Percentiles rank a stretch among this genome's conserved stretches.
These are phyloP conservation scores for Fusarium metavorans DNA, from an alignment of 2,329 filamentous ascomycete genomes.

Conservation along the genomic window DNA sequence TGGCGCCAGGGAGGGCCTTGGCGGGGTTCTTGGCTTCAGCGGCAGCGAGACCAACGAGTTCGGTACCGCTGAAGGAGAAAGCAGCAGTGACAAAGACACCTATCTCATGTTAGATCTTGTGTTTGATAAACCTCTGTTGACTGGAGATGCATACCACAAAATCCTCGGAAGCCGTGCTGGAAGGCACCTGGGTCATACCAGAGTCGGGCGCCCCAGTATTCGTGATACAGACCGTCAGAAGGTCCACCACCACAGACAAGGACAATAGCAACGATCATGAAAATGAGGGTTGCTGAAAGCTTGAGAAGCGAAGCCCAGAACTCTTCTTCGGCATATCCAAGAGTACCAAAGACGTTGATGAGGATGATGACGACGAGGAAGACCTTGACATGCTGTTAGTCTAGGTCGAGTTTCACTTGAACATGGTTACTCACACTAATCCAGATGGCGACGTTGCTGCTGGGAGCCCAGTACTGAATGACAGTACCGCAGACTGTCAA, in stretches of 20 bases:
- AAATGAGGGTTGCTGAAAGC: constrained; percentile 68
- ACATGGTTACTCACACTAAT: constrained; percentile 54
- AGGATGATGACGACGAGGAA: constrained; percentile 65
- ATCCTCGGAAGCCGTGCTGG: constrained; percentile 79
- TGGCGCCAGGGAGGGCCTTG: constrained; percentile 81
- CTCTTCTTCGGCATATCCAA: constrained; percentile 70
- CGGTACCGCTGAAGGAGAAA: constrained; percentile 79
- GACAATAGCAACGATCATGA: constrained; percentile 73
- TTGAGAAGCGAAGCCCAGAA: constrained; percentile 70
- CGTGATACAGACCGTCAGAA: constrained; percentile 54
- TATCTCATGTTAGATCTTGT: not conserved
- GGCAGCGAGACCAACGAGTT: constrained; percentile 80
- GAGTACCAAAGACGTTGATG: constrained; percentile 68
- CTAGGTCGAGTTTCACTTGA: not conserved
- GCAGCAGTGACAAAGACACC: constrained; percentile 71
- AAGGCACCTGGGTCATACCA: constrained; percentile 69
- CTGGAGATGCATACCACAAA: constrained; percentile 66
- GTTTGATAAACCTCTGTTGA: rapidly evolving
- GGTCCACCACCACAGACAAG: constrained; percentile 72
- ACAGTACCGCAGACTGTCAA: constrained; percentile 63
- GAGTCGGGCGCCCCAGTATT: constrained; percentile 63
- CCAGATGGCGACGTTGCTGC: constrained; percentile 63
- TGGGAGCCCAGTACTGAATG: constrained; percentile 60
- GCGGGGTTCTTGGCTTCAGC: constrained; percentile 78
- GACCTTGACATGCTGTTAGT: constrained; percentile 44